These are phyloP conservation scores for Pilatotrama ljubarskyi DNA, from an alignment of 768 basidiomycete species.

Conservation along the genomic window DNA sequence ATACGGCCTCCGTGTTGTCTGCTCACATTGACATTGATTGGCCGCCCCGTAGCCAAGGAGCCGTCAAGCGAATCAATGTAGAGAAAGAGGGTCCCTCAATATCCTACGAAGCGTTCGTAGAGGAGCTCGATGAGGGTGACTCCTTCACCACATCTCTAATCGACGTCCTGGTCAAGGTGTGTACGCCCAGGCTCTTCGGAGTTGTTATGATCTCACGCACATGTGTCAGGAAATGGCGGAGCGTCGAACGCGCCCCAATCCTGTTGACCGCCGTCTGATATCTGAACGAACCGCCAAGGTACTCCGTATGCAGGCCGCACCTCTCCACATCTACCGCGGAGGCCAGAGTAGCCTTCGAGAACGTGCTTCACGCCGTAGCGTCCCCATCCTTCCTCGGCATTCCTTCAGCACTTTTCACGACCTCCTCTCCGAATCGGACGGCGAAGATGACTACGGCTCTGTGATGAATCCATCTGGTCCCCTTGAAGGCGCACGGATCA, in stretches of 20 bases:
- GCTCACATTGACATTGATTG: not conserved
- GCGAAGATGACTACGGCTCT: slow-evolving; percentile 63
- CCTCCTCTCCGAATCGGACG: slow-evolving; percentile 39
- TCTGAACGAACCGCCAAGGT: slow-evolving; percentile 67
- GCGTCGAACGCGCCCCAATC: slow-evolving; percentile 54
- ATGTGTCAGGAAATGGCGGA: slow-evolving; percentile 70
- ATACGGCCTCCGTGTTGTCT: slow-evolving; percentile 6
- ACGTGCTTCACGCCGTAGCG: not conserved
- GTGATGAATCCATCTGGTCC: slow-evolving; percentile 38
- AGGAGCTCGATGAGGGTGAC: slow-evolving; percentile 76
- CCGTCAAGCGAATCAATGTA: slow-evolving; percentile 65
- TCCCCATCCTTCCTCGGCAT: slow-evolving; percentile 10
- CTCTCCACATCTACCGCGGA: slow-evolving; percentile 54
- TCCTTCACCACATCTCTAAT: slow-evolving; percentile 76
- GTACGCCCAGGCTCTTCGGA: slow-evolving; percentile 19
- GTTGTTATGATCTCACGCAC: not conserved
- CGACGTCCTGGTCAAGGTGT: slow-evolving; percentile 77
- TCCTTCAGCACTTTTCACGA: slow-evolving; percentile 42
- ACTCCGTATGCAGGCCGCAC: slow-evolving; percentile 56
- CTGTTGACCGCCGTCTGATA: slow-evolving; percentile 59
- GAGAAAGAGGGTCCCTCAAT: slow-evolving; percentile 61
- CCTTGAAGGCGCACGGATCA: slow-evolving; percentile 58
- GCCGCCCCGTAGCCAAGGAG: slow-evolving; percentile 55
- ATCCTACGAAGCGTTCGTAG: slow-evolving; percentile 73
- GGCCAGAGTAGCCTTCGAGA: slow-evolving; percentile 10